Conservation (phyloP, 768 basidiomycete genomes). For the Tephrocybe rancida region DNA sequence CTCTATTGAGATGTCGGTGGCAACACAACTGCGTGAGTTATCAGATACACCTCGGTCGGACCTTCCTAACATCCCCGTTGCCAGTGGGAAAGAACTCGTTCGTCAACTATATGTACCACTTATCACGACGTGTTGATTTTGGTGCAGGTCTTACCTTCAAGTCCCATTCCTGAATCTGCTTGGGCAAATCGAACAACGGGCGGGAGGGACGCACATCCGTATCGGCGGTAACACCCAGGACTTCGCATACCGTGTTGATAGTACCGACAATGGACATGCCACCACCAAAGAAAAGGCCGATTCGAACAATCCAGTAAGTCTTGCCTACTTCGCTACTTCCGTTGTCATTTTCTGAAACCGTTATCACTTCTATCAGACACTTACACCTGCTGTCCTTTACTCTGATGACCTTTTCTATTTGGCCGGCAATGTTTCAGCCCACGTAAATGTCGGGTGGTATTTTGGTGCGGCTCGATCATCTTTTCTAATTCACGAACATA, state of each 20-base stretch:
- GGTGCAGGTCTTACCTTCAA: conserved; percentile 45
- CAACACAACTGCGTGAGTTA: conserved; percentile 65
- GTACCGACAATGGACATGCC: conserved; percentile 39
- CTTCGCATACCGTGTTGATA: conserved; percentile 41
- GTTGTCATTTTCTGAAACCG: neutral
- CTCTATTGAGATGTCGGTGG: conserved; percentile 76
- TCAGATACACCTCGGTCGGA: conserved; percentile 1
- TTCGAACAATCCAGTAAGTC: conserved; percentile 32
- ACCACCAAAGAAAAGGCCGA: conserved; percentile 43
- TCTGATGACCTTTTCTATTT: conserved; percentile 70
- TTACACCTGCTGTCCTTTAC: conserved; percentile 67
- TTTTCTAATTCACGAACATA: neutral
- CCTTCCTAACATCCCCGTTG: conserved; percentile 1
- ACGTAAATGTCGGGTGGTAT: conserved; percentile 68
- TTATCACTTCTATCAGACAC: conserved; percentile 40
- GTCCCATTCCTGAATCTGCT: conserved; percentile 70
- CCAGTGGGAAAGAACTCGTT: conserved; percentile 58
- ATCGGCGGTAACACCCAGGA: conserved; percentile 74
- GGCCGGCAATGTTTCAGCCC: conserved; percentile 55
- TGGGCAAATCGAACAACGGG: conserved; percentile 56
- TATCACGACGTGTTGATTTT: conserved; percentile 3
- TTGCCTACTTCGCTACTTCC: neutral
- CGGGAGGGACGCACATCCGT: conserved; percentile 55
- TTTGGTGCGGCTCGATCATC: conserved; percentile 36
- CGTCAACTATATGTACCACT: conserved; percentile 13